Evolutionary conservation across 495 filamentous ascomycete species (phyloP), one percentile per base, ranked within the genome.

Genomic region (Alectoria sarmentosa): DNA sequence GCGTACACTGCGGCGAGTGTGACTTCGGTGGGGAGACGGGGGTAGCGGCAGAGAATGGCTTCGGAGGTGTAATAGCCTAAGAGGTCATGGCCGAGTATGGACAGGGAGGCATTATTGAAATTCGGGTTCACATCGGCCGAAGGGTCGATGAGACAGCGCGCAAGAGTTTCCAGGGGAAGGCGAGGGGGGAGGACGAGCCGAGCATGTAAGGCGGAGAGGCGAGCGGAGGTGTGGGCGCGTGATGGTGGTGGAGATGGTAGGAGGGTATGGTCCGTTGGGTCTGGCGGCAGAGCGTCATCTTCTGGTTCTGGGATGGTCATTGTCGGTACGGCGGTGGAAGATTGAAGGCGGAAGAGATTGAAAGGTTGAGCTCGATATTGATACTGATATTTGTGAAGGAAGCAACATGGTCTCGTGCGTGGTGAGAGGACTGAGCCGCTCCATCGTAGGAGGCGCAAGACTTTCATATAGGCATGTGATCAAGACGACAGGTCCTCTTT

Each of bases 191-290:
- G 86, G 60, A 85, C 85, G 57, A 98, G 87, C 71, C 94, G 92
- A 71, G 92, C 88, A 76, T 96, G 92, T 39, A 98, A 86, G 63
- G 94, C 91, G 67, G 92, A 86, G 71, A 98, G 89, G 79, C 96
- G 96, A 63, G 93, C 87, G 61, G 94, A 97, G 65, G 77, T 71
- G 61, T 80, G 74, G n/a, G 92, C 88, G 66, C 79, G 79, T 68
- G 83, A 78, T 64, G 87, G 84, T 63, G 81, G 83, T 67, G 88
- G 91, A 71, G 89, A 92, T 65, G 89, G 84, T 41, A 81, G 30
- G 55, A 55, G 63, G 58, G 28, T 36, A n/a, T 55, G n/a, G 28
- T 65, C 44, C 57, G 44, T 48, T 14, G 36, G 28, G 11, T 56
- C 65, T 30, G 61, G 62, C 34, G 67, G 38, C 61, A 69, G 48